Conservation (phyloP, 176 grass and related monocot species). For the Elaeis guineensis region DNA sequence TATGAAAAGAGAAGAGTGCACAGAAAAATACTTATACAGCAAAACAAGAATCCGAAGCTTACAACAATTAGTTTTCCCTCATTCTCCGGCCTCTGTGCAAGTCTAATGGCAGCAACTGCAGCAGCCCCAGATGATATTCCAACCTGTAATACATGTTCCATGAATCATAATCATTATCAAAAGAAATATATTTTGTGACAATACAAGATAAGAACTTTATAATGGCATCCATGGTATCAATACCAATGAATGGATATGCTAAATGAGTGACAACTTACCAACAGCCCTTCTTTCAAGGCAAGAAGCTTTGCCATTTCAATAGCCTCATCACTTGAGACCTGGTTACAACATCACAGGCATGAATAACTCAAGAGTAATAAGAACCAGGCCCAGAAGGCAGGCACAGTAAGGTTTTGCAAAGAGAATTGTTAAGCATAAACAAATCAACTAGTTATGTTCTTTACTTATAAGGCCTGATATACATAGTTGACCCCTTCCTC, state of each 20-base stretch:
- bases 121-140: constrained; percentile 53
- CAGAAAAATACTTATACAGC: too few relatives aligned
- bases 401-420: too few relatives aligned
- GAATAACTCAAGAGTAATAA: too few relatives aligned
- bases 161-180: not conserved
- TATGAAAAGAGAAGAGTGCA: too few relatives aligned
- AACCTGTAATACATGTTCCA: constrained; percentile 25
- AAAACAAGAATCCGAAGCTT: constrained; percentile 7
- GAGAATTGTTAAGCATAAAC: too few relatives aligned
- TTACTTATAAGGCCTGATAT: too few relatives aligned
- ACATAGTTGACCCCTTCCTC: too few relatives aligned
- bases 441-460: too few relatives aligned
- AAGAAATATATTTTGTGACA: not conserved
- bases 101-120: constrained; percentile 30
- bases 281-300: constrained; percentile 41
- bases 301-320: constrained; percentile 59
- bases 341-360: not conserved
- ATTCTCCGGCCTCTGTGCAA: constrained; percentile 45
- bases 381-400: too few relatives aligned
- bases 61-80: constrained; percentile 43
- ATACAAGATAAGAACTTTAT: not conserved
- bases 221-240: not conserved
- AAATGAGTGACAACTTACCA: constrained; percentile 19
- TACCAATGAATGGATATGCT: not conserved
- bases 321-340: constrained; percentile 39